Evolutionary conservation across 768 basidiomycete genomes (phyloP).

Genomic region (Suillus lakei): DNA sequence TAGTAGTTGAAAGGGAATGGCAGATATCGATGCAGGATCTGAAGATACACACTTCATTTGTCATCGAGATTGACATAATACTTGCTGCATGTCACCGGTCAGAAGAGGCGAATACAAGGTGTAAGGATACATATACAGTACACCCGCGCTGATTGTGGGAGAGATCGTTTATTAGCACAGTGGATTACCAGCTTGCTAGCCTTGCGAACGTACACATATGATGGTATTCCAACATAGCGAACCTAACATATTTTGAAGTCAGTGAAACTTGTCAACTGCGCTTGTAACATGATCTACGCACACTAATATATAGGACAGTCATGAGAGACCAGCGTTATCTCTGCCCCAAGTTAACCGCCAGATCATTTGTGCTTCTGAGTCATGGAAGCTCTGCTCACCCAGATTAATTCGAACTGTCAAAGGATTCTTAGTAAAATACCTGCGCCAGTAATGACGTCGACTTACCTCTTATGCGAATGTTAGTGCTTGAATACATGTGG

Average conservation of each 20-base stretch:
- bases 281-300: neutral
- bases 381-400: neutral
- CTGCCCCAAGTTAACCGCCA: neutral
- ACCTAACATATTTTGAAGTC: neutral
- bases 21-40: neutral
- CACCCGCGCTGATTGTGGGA: neutral
- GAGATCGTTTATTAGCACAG: neutral
- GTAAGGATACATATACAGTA: neutral
- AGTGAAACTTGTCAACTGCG: neutral
- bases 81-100: neutral
- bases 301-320: neutral
- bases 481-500: neutral
- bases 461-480: neutral
- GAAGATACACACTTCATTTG: neutral
- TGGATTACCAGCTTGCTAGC: neutral
- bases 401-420: neutral
- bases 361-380: neutral
- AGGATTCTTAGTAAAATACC: neutral
- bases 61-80: neutral
- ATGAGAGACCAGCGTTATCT: neutral
- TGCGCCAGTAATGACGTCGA: neutral
- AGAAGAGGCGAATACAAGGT: neutral
- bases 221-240: neutral
- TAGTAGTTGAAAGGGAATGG: neutral
- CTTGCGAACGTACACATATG: neutral